Conservation (phyloP, 208 protist species). For the Wallacemonas collosoma region DNA sequence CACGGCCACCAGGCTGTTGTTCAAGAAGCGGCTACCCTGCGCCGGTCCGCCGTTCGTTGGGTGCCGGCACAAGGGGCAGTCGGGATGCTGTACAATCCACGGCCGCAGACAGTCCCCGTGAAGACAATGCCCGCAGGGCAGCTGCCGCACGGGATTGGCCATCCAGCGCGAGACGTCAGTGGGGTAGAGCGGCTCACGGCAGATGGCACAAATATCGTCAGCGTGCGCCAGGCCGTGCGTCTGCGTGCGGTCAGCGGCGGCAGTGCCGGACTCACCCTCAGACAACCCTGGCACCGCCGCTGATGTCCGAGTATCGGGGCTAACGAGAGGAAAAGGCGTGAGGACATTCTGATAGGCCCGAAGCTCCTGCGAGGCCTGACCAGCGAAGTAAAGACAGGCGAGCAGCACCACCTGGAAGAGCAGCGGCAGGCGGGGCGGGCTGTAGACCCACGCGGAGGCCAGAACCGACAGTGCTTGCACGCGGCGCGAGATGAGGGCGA, state of each 20-base stretch:
- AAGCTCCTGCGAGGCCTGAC: constrained; percentile 27
- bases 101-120: constrained; percentile 75
- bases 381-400: constrained; percentile 33
- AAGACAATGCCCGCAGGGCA: constrained; percentile 86
- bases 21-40: too few relatives aligned
- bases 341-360: constrained; percentile 51
- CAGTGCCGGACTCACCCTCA: too few relatives aligned
- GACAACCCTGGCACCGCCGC: too few relatives aligned
- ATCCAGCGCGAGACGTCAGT: neutral
- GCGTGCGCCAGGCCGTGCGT: neutral
- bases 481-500: constrained; percentile 36
- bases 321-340: constrained; percentile 45
- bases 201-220: constrained; percentile 68
- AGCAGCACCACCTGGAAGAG: constrained; percentile 63
- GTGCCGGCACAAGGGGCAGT: constrained; percentile 78
- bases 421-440: constrained; percentile 30
- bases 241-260: too few relatives aligned
- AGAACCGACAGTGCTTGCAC: constrained; percentile 31
- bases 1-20: neutral
- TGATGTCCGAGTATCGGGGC: constrained; percentile 15
- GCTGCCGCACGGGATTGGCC: constrained; percentile 40
- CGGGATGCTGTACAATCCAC: constrained; percentile 60
- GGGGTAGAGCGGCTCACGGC: constrained; percentile 58
- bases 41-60: constrained; percentile 11
- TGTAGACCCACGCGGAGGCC: constrained; percentile 45